Base-by-base conservation (phyloP, 306 rosid genomes). In the Vicia sativa region DNA sequence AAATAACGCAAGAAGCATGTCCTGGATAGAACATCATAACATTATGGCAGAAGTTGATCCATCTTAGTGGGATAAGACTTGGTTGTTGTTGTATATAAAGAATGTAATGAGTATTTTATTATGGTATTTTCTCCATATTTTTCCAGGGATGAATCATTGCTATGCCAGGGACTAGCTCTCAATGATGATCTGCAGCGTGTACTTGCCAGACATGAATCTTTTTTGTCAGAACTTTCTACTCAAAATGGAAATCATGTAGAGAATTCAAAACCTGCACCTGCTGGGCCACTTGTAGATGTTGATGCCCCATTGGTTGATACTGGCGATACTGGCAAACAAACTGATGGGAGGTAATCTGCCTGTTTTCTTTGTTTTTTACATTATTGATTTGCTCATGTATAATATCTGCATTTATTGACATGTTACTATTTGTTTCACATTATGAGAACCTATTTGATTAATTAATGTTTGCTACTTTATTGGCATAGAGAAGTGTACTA, bases 101-200 rank as follows among this genome's bases (percentile, higher is more conserved):
- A 55, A 25, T 11, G 11, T 58, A 25, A 14, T 7, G 6, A 44
- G 38, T 34, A 34, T 7, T 34, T 61, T 42, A 39, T 25, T 21
- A 7, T 70, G 43, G 28, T 64, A 2, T 16, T 62, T 65, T 62
- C 50, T 61, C 28, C 28, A 25, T 61, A 18, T 39, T 66, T 50
- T 79, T 69, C 62, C 72, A 89, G 99, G 77, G 99, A 93, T 62
- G 97, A 93, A 71, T 87, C 97, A 72, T 87, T 90, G 50, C 82
- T 93, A 54, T 83, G 95, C 81, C 96, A 90, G 81, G 99, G 99
- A 71, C 85, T 93, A 42, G 78, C 96, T 16, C 81, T 93, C 71
- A 93, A 93, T 79, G 99, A 93, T 79, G 99, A 93, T 68, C 81
- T 93, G 71, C 96, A 93, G 87, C 95, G 97, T 44, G 80, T 93